Base-by-base conservation (phyloP, 371 early-diverging fungal species). In the Zychaea mexicana region DNA sequence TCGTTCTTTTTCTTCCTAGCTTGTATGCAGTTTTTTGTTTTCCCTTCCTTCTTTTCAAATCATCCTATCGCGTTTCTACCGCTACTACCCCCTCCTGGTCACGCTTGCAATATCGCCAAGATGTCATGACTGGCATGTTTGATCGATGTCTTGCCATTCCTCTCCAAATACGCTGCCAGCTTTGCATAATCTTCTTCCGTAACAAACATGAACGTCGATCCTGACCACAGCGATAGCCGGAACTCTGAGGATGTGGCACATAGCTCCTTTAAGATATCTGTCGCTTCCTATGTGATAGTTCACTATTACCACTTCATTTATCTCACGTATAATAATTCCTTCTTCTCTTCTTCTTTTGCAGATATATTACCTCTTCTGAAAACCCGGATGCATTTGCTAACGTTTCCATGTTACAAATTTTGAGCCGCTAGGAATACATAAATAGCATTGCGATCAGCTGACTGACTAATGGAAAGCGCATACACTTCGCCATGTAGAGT, bases 111-210 rank as follows among this genome's bases (percentile, higher is more conserved):
- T 30, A 64, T 31, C 19, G 57, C 24, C 24, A 56, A 32, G 30
- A 52, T 26, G 57, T 61, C 45, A 33, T 27, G 17, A 17, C 57
- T 33, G n/a, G 30, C 68, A 9, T 65, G 24, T 39, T 62, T 56
- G 19, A 69, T 62, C 13, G 58, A 47, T 27, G 59, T 47, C 56
- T 65, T 65, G n/a, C 70, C 70, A 30, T 52, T 33, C 28, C 62
- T 54, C 27, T 36, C 54, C 61, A 67, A 33, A 63, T 61, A 61
- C 12, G 21, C 45, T 33, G 57, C 24, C 26, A 71, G 46, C n/a
- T 52, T 57, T 8, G 22, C 62, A 31, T 68, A 68, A 32, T 68
- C 68, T 24, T 47, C 17, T 21, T 64, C 62, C 17, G 63, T 60
- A 32, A 68, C 56, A 54, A 46, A 64, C 42, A 68, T 42, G 47